Conservation (phyloP, 2,329 filamentous ascomycete species). For the Trichophyton simii region DNA sequence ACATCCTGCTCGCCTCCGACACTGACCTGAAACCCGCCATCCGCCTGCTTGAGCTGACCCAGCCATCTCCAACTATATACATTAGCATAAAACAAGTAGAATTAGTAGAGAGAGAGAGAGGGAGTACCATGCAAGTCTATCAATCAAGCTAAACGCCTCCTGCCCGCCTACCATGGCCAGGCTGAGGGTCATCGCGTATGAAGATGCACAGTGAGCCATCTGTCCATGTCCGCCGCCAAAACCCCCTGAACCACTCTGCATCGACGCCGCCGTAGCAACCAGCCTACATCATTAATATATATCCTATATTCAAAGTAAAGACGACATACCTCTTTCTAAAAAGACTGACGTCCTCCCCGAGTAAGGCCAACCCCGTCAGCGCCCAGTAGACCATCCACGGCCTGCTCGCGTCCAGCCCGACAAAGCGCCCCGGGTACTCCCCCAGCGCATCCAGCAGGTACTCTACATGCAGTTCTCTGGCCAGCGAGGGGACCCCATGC, state of each 20-base stretch:
- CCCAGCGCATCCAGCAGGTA: conserved; percentile 39
- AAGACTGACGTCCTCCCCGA: conserved; percentile 57
- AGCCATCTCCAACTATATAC: conserved; percentile 64
- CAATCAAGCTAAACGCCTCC: conserved; percentile 60
- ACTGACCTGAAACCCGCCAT: conserved; percentile 83
- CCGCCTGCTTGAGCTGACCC: conserved; percentile 67
- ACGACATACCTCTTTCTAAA: background rate
- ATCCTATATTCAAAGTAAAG: background rate
- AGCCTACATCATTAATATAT: conserved; percentile 44
- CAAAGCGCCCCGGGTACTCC: conserved; percentile 56
- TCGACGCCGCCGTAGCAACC: conserved; percentile 59
- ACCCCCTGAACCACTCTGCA: conserved; percentile 73
- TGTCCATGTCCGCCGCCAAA: conserved; percentile 94
- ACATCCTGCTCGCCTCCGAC: conserved; percentile 85
- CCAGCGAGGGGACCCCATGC: conserved; percentile 62
- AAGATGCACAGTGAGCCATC: conserved; percentile 73
- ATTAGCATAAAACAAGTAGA: background rate
- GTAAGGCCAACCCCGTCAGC: conserved; percentile 57
- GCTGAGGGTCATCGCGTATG: conserved; percentile 71
- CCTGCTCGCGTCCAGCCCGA: conserved; percentile 68
- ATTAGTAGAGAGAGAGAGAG: background rate
- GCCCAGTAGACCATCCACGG: conserved; percentile 96
- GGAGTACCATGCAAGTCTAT: conserved; percentile 58
- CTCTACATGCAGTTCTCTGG: conserved; percentile 44
- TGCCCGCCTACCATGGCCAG: conserved; percentile 66